Percentiles rank a stretch among this genome's conserved stretches.
phyloP scores from a whole-genome alignment of 148 eudicot species.

The Mesembryanthemum crystallinum region DNA sequence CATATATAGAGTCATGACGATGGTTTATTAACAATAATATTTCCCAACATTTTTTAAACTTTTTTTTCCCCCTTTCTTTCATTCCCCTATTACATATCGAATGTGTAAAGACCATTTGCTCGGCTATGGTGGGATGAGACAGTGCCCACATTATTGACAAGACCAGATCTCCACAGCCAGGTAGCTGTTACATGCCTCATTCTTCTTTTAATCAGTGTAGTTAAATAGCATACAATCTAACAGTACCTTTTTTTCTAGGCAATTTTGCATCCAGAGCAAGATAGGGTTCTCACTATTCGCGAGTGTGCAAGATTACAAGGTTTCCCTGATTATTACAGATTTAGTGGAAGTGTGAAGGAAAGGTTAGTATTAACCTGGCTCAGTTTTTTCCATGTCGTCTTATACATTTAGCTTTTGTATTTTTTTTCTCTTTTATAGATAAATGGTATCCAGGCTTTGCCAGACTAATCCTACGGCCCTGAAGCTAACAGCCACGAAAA shows the following conservation, averaged over 20 bases:
- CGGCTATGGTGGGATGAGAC: constrained; percentile 75
- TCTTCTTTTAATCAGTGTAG: neutral
- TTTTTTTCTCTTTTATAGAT: too few relatives aligned
- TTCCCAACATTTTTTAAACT: constrained; percentile 1
- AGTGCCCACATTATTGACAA: constrained; percentile 43
- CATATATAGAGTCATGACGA: neutral
- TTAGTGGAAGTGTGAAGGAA: constrained; percentile 44
- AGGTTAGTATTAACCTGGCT: constrained; percentile 29
- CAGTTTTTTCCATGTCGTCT: neutral
- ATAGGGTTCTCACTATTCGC: constrained; percentile 55
- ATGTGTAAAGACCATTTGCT: constrained; percentile 37
- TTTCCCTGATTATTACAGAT: constrained; percentile 52
- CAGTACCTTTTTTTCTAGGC: constrained; percentile 19
- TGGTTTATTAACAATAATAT: too few relatives aligned
- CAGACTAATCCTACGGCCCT: too few relatives aligned
- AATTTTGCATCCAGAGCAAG: constrained; percentile 62
- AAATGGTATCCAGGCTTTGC: too few relatives aligned
- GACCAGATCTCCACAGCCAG: constrained; percentile 48
- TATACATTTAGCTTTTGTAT: too few relatives aligned
- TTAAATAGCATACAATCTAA: neutral
- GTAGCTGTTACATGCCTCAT: constrained; percentile 21
- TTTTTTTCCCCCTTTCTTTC: neutral
- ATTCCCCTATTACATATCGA: neutral
- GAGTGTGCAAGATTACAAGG: constrained; percentile 63
- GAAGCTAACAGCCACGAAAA: too few relatives aligned